Conservation (phyloP, 163 green algal species). For the Prototheca wickerhamii region DNA sequence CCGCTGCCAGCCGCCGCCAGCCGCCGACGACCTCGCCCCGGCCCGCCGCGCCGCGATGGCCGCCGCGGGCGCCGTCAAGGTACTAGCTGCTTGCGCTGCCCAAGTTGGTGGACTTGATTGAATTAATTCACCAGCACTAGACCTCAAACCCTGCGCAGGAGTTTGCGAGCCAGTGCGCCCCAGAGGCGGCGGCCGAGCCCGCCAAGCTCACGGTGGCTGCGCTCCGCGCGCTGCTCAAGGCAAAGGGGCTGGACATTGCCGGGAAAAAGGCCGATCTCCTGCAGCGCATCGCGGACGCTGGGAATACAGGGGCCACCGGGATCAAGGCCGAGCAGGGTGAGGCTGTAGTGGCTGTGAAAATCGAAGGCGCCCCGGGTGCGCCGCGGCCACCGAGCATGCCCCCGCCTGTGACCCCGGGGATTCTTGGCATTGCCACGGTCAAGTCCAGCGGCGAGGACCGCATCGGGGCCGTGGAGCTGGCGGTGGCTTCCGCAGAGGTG, state of each 20-base stretch:
- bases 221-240: conserved; percentile 27
- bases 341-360: background rate
- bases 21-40: conserved; percentile 12
- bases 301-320: background rate
- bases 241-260: conserved; percentile 21
- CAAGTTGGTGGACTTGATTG: background rate
- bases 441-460: too few species aligned
- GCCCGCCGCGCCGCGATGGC: conserved; percentile 27
- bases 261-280: conserved; percentile 46
- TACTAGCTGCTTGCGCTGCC: background rate
- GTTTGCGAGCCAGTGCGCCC: conserved; percentile 55
- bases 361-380: background rate
- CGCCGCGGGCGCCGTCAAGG: conserved; percentile 19
- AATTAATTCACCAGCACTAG: background rate
- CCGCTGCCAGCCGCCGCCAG: conserved; percentile 59
- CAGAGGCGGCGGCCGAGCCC: conserved; percentile 33
- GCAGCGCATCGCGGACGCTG: conserved; percentile 12
- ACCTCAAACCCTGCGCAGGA: conserved; percentile 7
- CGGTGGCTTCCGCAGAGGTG: too few species aligned
- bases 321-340: background rate
- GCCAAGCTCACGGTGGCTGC: conserved; percentile 40
- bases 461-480: too few species aligned
- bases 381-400: conserved; percentile 2
- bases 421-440: too few species aligned
- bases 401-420: conserved; percentile 5